Evolutionary conservation across 768 basidiomycete genomes (phyloP).

Genomic region (Lactarius pseudohatsudake): DNA sequence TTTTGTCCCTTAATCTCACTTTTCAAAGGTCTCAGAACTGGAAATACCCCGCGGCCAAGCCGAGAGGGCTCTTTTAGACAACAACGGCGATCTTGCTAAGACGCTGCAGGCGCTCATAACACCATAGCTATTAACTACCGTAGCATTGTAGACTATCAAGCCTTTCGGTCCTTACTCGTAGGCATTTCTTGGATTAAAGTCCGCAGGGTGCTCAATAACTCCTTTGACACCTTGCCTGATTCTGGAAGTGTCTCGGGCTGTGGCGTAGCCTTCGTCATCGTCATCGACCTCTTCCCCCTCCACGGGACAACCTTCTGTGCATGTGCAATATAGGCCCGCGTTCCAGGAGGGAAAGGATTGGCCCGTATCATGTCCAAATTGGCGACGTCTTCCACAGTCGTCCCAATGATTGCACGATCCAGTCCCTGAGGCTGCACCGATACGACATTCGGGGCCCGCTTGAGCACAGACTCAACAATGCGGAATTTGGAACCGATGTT

Average conservation of each 20-base stretch:
- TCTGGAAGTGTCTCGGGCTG: background rate
- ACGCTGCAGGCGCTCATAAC: conserved; percentile 41
- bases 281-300: conserved; percentile 14
- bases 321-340: conserved; percentile 44
- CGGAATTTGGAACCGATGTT: conserved; percentile 33
- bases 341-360: conserved; percentile 53
- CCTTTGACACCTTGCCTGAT: background rate
- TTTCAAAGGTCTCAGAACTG: conserved; percentile 59
- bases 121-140: conserved; percentile 14
- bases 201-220: conserved; percentile 16
- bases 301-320: background rate
- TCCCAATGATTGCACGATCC: conserved; percentile 38
- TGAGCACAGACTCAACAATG: conserved; percentile 37
- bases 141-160: background rate
- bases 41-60: conserved; percentile 59
- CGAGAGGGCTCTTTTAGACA: conserved; percentile 55
- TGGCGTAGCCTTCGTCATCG: background rate
- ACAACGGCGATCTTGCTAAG: conserved; percentile 53
- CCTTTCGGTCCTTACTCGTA: background rate
- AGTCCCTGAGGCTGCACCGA: conserved; percentile 38
- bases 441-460: conserved; percentile 38
- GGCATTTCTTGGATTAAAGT: conserved; percentile 2
- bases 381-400: conserved; percentile 37
- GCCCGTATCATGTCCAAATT: conserved; percentile 36
- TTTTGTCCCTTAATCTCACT: background rate